Evolutionary conservation across 257 asterid genomes (phyloP).

Genomic region (Solanum pinnatisectum): DNA sequence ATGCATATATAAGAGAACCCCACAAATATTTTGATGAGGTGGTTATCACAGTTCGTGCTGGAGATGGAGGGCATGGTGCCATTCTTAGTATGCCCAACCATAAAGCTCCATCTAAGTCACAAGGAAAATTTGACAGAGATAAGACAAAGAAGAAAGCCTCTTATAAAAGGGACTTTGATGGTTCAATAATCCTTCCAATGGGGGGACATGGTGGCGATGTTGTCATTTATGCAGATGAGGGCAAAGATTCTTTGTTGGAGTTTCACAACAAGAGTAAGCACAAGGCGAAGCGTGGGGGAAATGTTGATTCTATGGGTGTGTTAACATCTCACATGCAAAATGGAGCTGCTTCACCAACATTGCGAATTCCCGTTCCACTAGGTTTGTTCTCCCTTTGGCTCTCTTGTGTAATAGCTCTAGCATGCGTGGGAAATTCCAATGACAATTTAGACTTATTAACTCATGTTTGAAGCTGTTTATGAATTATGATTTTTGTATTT

Average conservation of each 20-base stretch:
- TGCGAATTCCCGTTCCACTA: conserved; percentile 83
- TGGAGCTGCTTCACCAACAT: conserved; percentile 61
- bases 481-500: background rate
- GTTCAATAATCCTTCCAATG: conserved; percentile 75
- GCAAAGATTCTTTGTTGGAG: conserved; percentile 69
- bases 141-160: conserved; percentile 44
- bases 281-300: conserved; percentile 91
- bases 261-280: conserved; percentile 52
- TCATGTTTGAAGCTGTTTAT: background rate
- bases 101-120: conserved; percentile 38
- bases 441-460: background rate
- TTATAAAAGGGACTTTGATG: conserved; percentile 82
- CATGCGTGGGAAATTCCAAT: background rate
- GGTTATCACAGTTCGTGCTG: conserved; percentile 70
- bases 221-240: conserved; percentile 74
- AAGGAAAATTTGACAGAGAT: conserved; percentile 44
- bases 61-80: conserved; percentile 95
- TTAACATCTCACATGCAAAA: conserved; percentile 58
- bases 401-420: background rate
- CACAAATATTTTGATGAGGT: conserved; percentile 91
- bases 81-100: conserved; percentile 52
- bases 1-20: conserved; percentile 47
- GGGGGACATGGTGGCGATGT: conserved; percentile 94
- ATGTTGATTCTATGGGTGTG: conserved; percentile 89
- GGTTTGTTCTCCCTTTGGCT: conserved; percentile 35